Conservation (phyloP, 2,329 filamentous ascomycete genomes). For the Alternaria sp. region DNA sequence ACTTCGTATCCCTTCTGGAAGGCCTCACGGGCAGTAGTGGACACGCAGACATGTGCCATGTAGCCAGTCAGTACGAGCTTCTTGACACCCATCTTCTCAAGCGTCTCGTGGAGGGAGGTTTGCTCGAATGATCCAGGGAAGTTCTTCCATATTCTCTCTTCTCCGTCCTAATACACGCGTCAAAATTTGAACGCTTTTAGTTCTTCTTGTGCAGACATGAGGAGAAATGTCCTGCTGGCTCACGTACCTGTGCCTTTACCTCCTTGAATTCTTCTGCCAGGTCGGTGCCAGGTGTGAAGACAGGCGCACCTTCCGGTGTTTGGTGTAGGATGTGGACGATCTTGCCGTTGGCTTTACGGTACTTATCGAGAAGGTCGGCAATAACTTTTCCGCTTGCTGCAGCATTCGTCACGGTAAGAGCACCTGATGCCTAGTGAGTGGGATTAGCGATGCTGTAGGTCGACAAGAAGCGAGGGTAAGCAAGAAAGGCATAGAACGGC, state of each 20-base stretch:
- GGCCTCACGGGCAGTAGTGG: constrained; percentile 69
- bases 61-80: constrained; percentile 71
- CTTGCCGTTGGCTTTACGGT: constrained; percentile 63
- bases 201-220: background rate
- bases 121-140: constrained; percentile 68
- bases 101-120: constrained; percentile 65
- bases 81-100: constrained; percentile 61
- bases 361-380: constrained; percentile 65
- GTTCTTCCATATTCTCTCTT: constrained; percentile 66
- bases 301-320: constrained; percentile 67
- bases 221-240: background rate
- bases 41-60: constrained; percentile 73
- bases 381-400: constrained; percentile 65
- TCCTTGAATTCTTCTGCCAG: constrained; percentile 70
- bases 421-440: constrained; percentile 56
- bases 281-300: constrained; percentile 70
- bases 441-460: background rate
- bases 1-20: constrained; percentile 71
- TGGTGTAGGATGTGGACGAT: constrained; percentile 71
- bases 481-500: background rate
- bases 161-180: constrained; percentile 50
- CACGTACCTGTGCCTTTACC: constrained; percentile 56
- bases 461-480: background rate
- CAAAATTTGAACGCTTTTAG: background rate
- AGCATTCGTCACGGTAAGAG: constrained; percentile 65